Evolutionary conservation across 345 rosid genomes (phyloP), one percentile per base, ranked within the genome.

Genomic region (Eucalyptus paniculata): DNA sequence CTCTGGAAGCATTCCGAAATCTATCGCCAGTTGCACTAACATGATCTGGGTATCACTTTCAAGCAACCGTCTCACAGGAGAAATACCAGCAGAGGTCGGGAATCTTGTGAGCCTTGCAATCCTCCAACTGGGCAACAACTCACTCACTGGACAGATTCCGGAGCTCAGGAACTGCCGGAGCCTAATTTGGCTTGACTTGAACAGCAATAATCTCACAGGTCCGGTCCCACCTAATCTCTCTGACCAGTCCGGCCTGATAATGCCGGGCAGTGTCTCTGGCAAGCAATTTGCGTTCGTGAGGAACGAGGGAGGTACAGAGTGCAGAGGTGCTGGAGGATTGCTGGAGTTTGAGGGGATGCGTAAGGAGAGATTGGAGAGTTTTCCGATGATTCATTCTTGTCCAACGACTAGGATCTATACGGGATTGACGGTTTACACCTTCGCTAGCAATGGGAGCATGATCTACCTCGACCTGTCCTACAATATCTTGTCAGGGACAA

Each of bases 241-340:
- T 45, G 92, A 91, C 85, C 96, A 96, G 89, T 90, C 99, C n/a
- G 98, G 98, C 44, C 90, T 92, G 34, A 94, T 96, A 12, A 92
- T 92, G 92, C 98, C 99, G 1, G 99, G 99, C 67, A 91, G 90
- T 91, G 98, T 96, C 60, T 95, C 99, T 3, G 99, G 99, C 89
- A 97, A 97, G 94, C 96, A 95, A 88, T 97, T 97, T 93, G 98
- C 93, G 23, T 97, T 97, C 89, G 98, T 97, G 88, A 95, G 99
- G 92, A 97, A 97, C 65, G 99, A 97, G 92, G 99, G 99, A 3
- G 99, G 99, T 34, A 96, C 99, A 17, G 93, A 97, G 44, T 97
- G 99, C 87, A 93, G 99, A 90, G 99, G 99, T 88, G 99, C 99
- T 34, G 99, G 99, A 5, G 99, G 99, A n/a, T 91, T 97, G 49